Evolutionary conservation across 192 early-diverging fungal species (phyloP).

Genomic region (Backusella liffmaniae): DNA sequence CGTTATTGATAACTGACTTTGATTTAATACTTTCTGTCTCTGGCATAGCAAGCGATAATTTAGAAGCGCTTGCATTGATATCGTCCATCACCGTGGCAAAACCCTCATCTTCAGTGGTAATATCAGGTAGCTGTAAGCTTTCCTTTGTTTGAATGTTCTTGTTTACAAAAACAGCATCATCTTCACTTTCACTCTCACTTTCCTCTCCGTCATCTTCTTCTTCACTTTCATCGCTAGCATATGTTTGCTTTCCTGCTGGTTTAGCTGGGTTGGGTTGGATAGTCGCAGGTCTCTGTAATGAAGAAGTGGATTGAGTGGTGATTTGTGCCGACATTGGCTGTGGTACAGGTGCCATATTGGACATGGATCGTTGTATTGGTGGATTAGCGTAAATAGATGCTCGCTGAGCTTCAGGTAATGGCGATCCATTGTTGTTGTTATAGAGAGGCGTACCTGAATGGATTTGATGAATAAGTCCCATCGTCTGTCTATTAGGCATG

Average conservation of each 20-base stretch:
- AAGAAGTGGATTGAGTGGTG: conserved; percentile 6
- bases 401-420: neutral
- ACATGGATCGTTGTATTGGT: neutral
- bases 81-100: conserved; percentile 7
- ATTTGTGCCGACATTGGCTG: neutral
- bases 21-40: neutral
- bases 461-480: conserved; percentile 7
- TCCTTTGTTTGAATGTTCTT: neutral
- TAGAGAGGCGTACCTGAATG: conserved; percentile 3
- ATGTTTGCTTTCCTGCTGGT: neutral
- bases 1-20: neutral
- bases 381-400: neutral
- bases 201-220: conserved; percentile 26
- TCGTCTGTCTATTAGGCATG: conserved; percentile 1
- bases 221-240: conserved; percentile 30
- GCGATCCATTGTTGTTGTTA: neutral
- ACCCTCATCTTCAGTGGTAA: conserved; percentile 9
- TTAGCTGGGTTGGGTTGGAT: neutral
- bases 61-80: neutral
- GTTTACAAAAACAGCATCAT: conserved; percentile 3
- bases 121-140: neutral
- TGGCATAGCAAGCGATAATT: neutral
- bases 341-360: neutral
- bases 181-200: conserved; percentile 18
- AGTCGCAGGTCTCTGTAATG: neutral